phyloP scores from a whole-genome alignment of 768 basidiomycete species.

The Russula brevipes region DNA sequence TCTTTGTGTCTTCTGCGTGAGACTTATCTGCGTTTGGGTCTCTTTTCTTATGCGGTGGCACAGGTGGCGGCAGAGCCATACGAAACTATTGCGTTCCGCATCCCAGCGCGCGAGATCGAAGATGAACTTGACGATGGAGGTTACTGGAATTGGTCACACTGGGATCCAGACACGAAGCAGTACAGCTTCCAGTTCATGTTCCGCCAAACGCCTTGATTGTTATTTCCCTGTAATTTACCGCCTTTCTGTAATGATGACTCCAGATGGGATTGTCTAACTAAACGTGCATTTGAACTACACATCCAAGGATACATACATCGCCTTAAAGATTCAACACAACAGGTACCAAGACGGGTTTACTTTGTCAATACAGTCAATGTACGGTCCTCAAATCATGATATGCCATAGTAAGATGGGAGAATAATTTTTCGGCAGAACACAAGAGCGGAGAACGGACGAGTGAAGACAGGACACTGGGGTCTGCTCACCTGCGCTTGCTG shows the following conservation, averaged over 20 bases:
- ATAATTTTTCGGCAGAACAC: background rate
- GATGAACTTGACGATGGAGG: constrained; percentile 87
- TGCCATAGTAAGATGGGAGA: background rate
- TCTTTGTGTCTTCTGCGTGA: constrained; percentile 20
- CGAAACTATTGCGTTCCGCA: constrained; percentile 98
- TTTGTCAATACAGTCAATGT: background rate
- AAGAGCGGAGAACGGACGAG: background rate
- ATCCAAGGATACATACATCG: constrained; percentile 11
- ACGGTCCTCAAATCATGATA: background rate
- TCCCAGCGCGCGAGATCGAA: constrained; percentile 95
- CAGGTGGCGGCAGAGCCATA: constrained; percentile 99
- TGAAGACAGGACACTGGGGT: no score
- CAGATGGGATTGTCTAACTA: no score
- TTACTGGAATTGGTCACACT: constrained; percentile 97
- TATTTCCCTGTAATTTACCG: background rate
- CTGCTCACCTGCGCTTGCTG: constrained; percentile 15
- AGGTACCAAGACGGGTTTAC: background rate
- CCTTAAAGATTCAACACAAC: constrained; percentile 9
- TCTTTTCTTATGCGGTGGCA: background rate
- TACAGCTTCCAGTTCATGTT: constrained; percentile 99
- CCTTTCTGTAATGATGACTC: background rate
- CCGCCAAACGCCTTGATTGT: constrained; percentile 43
- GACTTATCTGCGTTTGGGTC: background rate
- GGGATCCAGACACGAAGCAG: constrained; percentile 99
- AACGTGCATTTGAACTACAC: no score